Evolutionary conservation across 2,329 filamentous ascomycete species (phyloP).

Genomic region (Thelonectria olida): DNA sequence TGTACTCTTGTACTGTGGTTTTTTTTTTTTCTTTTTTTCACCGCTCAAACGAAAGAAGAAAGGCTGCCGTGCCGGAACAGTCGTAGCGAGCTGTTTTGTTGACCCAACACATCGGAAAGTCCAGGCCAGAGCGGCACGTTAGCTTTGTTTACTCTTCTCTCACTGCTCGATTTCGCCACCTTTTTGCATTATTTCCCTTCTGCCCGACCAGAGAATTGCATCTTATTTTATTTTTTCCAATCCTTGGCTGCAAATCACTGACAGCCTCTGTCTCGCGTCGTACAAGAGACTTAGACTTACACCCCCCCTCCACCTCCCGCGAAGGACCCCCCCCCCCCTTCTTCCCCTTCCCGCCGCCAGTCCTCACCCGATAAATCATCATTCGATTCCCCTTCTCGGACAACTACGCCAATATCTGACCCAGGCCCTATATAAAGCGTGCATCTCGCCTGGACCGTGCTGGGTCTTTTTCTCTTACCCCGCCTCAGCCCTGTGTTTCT

Average conservation of each 20-base stretch:
- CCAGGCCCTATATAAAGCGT: too few species aligned
- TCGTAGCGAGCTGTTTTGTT: not conserved
- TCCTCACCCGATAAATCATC: too few species aligned
- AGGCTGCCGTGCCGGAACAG: not conserved
- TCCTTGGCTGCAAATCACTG: not conserved
- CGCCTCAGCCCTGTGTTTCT: not conserved
- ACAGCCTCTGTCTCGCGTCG: not conserved
- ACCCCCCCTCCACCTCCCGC: not conserved
- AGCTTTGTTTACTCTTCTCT: constrained; percentile 4
- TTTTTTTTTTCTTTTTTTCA: not conserved
- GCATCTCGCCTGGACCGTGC: too few species aligned
- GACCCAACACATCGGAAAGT: not conserved
- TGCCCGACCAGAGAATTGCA: not conserved
- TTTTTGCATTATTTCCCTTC: not conserved
- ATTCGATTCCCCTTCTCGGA: too few species aligned
- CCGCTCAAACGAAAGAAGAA: not conserved
- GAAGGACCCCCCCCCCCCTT: too few species aligned
- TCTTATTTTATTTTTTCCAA: not conserved
- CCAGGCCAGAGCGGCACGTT: not conserved
- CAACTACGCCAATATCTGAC: too few species aligned
- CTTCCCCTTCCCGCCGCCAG: too few species aligned
- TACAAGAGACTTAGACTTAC: not conserved
- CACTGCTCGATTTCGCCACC: not conserved
- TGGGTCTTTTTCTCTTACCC: not conserved
- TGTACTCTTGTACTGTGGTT: too few species aligned